Conservation (phyloP, 139 green algal species). For the Parachlorella kessleri region DNA sequence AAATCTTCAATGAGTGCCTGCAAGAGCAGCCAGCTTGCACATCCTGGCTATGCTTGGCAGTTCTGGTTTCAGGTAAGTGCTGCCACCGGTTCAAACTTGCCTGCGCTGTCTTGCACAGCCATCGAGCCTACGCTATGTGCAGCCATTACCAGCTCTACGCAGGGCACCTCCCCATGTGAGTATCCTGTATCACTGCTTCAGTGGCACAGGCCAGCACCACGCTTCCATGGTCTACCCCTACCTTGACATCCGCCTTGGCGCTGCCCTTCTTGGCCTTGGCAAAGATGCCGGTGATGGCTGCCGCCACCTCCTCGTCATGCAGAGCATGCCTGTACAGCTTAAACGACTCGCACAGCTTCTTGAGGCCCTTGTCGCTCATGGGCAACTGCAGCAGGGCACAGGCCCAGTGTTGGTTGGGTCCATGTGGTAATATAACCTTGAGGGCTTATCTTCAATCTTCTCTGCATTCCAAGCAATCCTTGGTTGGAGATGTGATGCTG, state of each 20-base stretch:
- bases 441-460: too few species aligned
- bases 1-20: conserved; percentile 40
- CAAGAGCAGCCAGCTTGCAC: background rate
- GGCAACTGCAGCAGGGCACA: conserved; percentile 70
- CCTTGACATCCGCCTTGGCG: conserved; percentile 45
- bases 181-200: background rate
- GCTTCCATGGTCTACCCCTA: conserved; percentile 31
- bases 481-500: too few species aligned
- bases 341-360: conserved; percentile 73
- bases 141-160: background rate
- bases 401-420: too few species aligned
- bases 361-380: conserved; percentile 84
- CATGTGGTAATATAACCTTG: too few species aligned
- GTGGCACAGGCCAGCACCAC: conserved; percentile 5
- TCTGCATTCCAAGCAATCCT: too few species aligned
- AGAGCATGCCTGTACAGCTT: conserved; percentile 81
- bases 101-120: background rate
- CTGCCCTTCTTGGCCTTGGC: conserved; percentile 56
- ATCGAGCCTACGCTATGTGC: background rate
- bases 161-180: background rate
- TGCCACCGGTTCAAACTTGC: too few species aligned
- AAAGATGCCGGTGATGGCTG: conserved; percentile 43
- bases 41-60: background rate
- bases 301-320: conserved; percentile 63
- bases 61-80: background rate